phyloP scores from a whole-genome alignment of 2,329 filamentous ascomycete species.

The Achaetomium macrosporum region DNA sequence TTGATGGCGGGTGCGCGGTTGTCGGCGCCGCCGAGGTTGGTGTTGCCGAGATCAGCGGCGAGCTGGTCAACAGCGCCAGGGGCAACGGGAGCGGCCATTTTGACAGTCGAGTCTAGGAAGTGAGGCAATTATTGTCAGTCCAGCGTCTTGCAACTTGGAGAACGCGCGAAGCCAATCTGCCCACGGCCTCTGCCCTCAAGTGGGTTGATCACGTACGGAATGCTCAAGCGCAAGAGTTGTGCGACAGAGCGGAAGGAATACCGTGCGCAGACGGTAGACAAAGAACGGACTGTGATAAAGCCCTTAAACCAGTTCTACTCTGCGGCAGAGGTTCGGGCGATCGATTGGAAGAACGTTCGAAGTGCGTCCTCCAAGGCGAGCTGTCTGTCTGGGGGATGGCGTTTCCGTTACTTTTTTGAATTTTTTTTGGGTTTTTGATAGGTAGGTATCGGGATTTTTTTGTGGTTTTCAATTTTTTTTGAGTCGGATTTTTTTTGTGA shows the following conservation, averaged over 20 bases:
- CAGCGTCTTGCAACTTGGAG: background rate
- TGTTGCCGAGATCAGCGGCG: conserved; percentile 68
- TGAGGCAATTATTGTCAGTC: conserved; percentile 4
- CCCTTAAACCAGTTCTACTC: conserved; percentile 13
- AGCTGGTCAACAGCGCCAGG: conserved; percentile 70
- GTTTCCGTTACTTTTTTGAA: conserved; percentile 20
- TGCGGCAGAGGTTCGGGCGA: conserved; percentile 6
- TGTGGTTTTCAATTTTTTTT: conserved; percentile 56
- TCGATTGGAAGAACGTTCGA: conserved; percentile 7
- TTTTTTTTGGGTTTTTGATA: conserved; percentile 30
- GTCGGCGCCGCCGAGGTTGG: conserved; percentile 62
- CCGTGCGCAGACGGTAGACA: conserved; percentile 27
- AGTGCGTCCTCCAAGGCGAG: conserved; percentile 17
- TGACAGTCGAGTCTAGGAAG: conserved; percentile 24
- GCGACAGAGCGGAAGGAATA: conserved; percentile 11
- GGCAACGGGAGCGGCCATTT: conserved; percentile 57
- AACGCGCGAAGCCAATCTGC: background rate
- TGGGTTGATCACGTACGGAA: conserved; percentile 15
- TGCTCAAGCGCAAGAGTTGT: conserved; percentile 13
- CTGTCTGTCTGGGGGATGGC: conserved; percentile 13
- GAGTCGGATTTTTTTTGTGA: conserved; percentile 46
- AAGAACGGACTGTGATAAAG: conserved; percentile 20
- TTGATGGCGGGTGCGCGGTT: conserved; percentile 62
- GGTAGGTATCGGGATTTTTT: conserved; percentile 36
- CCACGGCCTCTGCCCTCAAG: background rate